Conservation (phyloP, 108 stramenopile genomes). For the Discostella stelligeroides region DNA sequence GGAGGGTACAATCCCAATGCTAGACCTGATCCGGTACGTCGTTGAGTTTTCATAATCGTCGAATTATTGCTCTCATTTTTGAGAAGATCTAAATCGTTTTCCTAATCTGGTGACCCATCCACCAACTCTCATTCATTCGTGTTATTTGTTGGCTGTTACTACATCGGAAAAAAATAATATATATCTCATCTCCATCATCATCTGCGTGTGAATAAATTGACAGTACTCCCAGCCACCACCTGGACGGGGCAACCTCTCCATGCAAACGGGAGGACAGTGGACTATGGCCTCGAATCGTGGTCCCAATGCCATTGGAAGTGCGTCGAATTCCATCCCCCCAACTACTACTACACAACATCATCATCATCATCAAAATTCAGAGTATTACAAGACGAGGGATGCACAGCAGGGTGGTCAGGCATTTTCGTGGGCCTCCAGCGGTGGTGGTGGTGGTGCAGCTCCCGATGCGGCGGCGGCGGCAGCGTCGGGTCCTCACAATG, state of each 20-base stretch:
- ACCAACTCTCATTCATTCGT: too few relatives aligned
- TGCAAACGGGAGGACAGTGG: constrained; percentile 85
- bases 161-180: too few relatives aligned
- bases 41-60: too few relatives aligned
- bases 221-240: constrained; percentile 66
- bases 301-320: constrained; percentile 59
- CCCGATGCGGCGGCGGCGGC: too few relatives aligned
- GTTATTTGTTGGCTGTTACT: too few relatives aligned
- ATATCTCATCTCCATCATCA: too few relatives aligned
- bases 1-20: constrained; percentile 46
- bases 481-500: background rate
- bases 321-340: constrained; percentile 25
- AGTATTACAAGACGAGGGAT: constrained; percentile 73
- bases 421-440: constrained; percentile 61
- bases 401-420: constrained; percentile 43
- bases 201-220: background rate
- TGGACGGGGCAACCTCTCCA: constrained; percentile 68
- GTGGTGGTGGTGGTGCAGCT: constrained; percentile 70
- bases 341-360: too few relatives aligned
- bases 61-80: too few relatives aligned
- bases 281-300: constrained; percentile 91
- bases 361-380: constrained; percentile 49
- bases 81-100: too few relatives aligned
- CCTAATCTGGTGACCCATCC: too few relatives aligned
- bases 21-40: constrained; percentile 64